Evolutionary conservation across 2,329 filamentous ascomycete genomes (phyloP).

Genomic region (Ramularia collo-cygni): DNA sequence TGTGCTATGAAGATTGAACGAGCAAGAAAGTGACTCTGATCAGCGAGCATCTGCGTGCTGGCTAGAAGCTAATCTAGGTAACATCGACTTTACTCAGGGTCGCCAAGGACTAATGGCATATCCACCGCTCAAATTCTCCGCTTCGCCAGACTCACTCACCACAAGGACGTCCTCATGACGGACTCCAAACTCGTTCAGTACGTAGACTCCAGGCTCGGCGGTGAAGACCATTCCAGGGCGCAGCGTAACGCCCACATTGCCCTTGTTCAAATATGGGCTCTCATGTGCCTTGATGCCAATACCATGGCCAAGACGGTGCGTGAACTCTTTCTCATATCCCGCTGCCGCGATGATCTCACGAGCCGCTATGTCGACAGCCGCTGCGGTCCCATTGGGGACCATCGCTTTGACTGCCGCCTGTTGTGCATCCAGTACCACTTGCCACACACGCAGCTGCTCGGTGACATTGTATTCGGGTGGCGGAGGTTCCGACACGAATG

Average conservation of each 20-base stretch:
- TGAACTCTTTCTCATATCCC: slow-evolving; percentile 54
- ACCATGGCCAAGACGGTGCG: slow-evolving; percentile 56
- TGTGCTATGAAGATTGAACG: no score
- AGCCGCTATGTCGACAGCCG: slow-evolving; percentile 55
- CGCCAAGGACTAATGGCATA: slow-evolving; percentile 49
- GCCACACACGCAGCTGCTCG: slow-evolving; percentile 54
- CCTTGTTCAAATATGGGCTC: slow-evolving; percentile 58
- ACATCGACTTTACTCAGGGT: no score
- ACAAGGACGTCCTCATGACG: slow-evolving; percentile 57
- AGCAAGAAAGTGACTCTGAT: no score
- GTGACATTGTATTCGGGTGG: slow-evolving; percentile 24
- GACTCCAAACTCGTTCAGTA: slow-evolving; percentile 54
- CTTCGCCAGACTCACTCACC: slow-evolving; percentile 47
- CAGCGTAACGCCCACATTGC: slow-evolving; percentile 44
- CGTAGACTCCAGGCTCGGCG: slow-evolving; percentile 57
- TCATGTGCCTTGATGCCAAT: slow-evolving; percentile 63
- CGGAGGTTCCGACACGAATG: slow-evolving; percentile 26
- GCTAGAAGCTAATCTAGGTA: no score
- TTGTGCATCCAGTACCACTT: slow-evolving; percentile 57
- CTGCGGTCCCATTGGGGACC: slow-evolving; percentile 47
- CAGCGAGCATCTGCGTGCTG: no score
- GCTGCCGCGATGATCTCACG: slow-evolving; percentile 50
- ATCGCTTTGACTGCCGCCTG: slow-evolving; percentile 48
- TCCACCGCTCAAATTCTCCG: slow-evolving; percentile 50
- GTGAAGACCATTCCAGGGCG: slow-evolving; percentile 57